Base-by-base conservation (phyloP, 1,284 basidiomycete species). In the Paramarasmius palmivorus region DNA sequence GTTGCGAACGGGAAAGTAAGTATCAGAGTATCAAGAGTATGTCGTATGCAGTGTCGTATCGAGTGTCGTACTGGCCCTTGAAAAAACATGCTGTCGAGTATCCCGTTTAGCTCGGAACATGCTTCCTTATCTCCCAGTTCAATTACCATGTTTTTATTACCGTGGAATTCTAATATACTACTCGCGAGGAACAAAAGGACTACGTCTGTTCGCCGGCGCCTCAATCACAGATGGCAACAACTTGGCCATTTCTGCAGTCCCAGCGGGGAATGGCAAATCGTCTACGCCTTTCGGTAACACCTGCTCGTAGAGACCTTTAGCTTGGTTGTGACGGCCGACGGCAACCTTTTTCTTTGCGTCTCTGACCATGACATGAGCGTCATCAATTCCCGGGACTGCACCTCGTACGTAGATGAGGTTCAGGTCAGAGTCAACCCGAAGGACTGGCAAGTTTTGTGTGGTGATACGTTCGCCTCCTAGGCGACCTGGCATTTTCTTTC, bases 401-500 rank as follows among this genome's bases (percentile, higher is more conserved):
- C 89, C 89, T 47, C 80, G 79, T 49, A 99, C 88, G 68, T 92
- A 98, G 56, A 99, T 77, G 46, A 98, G 81, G 70, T 97, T 89
- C 51, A 96, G 83, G 14, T 78, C 75, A 17, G 84, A 84, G 74
- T 99, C 96, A 55, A 99, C 81, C 29, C 94, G 90, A 55, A 96
- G 82, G 34, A 98, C 93, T 1, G 88, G 74, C 26, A 98, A 83
- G 68, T 98, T 99, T 68, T 96, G 94, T 10, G 84, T 81, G 9
- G 95, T 98, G 15, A 84, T 84, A 41, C 88, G 88, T 60, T 84
- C 79, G 56, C 86, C 89, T 52, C 97, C 97, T 81, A 98, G 89
- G 44, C 90, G 88, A 44, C 96, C 97, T 8, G 96, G 88, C 96
- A 98, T 99, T 78, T 98, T 98, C 75, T 95, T 98, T 39, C 96